Evolutionary conservation across 129 eudicot genomes (phyloP).

Genomic region (Artemisia tridentata): DNA sequence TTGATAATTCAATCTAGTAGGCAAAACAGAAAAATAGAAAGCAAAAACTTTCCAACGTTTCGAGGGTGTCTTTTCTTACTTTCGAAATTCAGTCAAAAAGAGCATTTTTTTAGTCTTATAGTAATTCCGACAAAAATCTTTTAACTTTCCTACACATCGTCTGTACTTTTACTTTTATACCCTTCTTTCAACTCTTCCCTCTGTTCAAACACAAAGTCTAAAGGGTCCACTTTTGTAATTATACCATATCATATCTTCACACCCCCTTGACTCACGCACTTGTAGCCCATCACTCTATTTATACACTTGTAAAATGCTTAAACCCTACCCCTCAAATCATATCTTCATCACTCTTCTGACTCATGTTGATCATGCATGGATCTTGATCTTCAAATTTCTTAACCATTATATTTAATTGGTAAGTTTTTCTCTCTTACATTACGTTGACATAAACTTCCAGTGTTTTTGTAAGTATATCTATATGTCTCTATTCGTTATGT

Average conservation of each 20-base stretch:
- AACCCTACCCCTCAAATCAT: constrained; percentile 41
- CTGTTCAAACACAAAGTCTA: constrained; percentile 51
- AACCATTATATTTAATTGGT: constrained; percentile 22
- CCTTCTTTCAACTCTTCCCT: constrained; percentile 37
- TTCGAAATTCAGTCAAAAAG: constrained; percentile 75
- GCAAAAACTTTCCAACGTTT: constrained; percentile 36
- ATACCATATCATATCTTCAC: constrained; percentile 22
- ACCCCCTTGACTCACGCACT: constrained; percentile 20
- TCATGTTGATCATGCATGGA: constrained; percentile 10
- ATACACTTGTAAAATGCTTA: constrained; percentile 20
- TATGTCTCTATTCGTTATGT: background rate
- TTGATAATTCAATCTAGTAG: constrained; percentile 34
- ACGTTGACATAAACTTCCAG: background rate
- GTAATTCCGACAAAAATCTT: constrained; percentile 66
- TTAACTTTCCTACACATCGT: constrained; percentile 51
- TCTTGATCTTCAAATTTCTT: constrained; percentile 26
- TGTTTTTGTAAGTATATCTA: background rate
- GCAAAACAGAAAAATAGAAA: constrained; percentile 15
- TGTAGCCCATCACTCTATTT: constrained; percentile 32
- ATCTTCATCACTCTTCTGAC: constrained; percentile 17
- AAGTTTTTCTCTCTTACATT: constrained; percentile 14
- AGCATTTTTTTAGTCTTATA: constrained; percentile 48
- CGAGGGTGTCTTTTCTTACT: constrained; percentile 37
- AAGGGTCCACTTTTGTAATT: constrained; percentile 46
- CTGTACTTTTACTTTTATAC: constrained; percentile 39